phyloP scores from a whole-genome alignment of 257 asterid species.

The Leonotis leonurus region DNA sequence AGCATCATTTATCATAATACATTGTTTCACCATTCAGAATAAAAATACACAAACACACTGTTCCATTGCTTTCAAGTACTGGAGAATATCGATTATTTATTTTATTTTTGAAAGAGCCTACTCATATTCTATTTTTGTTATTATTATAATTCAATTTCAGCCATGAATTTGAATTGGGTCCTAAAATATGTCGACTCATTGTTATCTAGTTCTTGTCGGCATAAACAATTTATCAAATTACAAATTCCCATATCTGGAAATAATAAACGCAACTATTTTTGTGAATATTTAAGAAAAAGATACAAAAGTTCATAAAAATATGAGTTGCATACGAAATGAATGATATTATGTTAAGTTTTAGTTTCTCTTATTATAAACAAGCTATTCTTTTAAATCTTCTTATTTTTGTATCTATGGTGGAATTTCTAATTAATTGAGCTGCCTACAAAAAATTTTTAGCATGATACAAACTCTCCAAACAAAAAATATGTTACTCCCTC shows the following conservation, averaged over 20 bases:
- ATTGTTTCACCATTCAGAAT: neutral
- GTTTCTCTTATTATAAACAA: too few species aligned
- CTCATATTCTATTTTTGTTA: conserved; percentile 1
- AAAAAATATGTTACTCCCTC: too few species aligned
- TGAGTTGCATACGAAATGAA: too few species aligned
- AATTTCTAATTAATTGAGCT: too few species aligned
- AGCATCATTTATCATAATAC: neutral
- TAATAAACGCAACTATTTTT: neutral
- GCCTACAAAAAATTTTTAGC: too few species aligned
- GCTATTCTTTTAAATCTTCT: too few species aligned
- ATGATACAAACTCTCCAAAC: too few species aligned
- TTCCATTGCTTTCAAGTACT: conserved; percentile 15
- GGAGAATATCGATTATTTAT: neutral
- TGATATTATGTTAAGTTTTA: too few species aligned
- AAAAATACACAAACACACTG: neutral
- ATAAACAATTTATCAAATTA: neutral
- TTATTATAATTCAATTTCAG: conserved; percentile 7
- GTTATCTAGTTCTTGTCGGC: neutral
- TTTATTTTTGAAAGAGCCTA: conserved; percentile 2
- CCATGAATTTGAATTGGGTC: neutral
- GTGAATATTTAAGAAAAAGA: neutral
- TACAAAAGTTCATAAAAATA: too few species aligned
- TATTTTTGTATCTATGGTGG: too few species aligned
- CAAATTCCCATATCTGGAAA: neutral
- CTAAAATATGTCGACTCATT: neutral